A percentile compares a stretch with the other conserved stretches of the same genome.
Conservation (phyloP, 2,329 filamentous ascomycete species). For the Ambrosiella xylebori region DNA sequence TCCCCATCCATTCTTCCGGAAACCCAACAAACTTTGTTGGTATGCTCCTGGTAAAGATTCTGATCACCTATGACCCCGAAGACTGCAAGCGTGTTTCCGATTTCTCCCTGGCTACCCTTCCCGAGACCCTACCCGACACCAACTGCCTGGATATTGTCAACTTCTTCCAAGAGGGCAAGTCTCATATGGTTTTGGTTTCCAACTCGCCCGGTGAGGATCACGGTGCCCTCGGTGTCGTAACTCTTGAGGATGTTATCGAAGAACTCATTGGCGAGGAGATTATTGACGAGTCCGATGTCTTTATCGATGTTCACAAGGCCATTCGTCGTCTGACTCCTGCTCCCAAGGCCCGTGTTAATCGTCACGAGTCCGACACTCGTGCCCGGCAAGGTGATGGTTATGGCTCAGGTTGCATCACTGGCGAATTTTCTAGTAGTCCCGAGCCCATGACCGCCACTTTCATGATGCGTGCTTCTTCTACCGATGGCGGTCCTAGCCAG, state of each 20-base stretch:
- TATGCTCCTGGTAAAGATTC: constrained; percentile 95
- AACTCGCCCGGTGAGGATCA: constrained; percentile 77
- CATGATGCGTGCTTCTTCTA: constrained; percentile 38
- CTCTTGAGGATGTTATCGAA: constrained; percentile 93
- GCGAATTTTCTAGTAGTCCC: constrained; percentile 6
- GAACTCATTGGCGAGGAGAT: constrained; percentile 99
- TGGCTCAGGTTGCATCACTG: not conserved
- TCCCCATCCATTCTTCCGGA: constrained; percentile 79
- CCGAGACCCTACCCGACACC: constrained; percentile 86
- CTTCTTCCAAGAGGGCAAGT: constrained; percentile 98
- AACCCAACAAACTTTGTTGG: constrained; percentile 81
- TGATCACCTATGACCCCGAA: constrained; percentile 96
- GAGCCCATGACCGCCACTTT: constrained; percentile 36
- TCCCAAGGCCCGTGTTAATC: constrained; percentile 49
- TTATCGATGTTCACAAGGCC: constrained; percentile 94
- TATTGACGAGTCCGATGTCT: constrained; percentile 96
- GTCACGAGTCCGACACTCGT: constrained; percentile 18
- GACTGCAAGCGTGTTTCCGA: constrained; percentile 74
- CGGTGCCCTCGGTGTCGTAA: constrained; percentile 84
- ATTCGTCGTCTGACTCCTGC: constrained; percentile 78
- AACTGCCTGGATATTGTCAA: constrained; percentile 98
- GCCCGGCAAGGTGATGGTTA: not conserved
- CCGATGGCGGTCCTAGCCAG: constrained; percentile 33
- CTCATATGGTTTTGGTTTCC: constrained; percentile 94
- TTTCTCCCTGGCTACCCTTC: constrained; percentile 81